Percentiles rank a stretch among this genome's conserved stretches.
Conservation (phyloP, 2,329 filamentous ascomycete genomes). For the Hortaea werneckii region DNA sequence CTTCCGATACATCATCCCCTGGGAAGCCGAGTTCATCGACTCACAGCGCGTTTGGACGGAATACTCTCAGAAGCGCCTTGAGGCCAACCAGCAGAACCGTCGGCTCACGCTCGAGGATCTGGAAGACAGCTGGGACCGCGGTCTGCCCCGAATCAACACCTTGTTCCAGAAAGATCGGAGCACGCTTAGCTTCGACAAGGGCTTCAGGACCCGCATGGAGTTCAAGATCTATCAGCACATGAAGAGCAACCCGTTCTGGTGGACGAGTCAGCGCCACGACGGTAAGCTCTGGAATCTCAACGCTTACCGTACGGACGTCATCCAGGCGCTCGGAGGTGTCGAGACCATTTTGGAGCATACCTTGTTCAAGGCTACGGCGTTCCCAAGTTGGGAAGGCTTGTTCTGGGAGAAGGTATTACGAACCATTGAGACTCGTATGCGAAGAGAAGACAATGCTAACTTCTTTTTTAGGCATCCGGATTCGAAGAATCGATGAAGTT, state of each 20-base stretch:
- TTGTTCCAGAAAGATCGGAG: slow-evolving; percentile 97
- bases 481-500: slow-evolving; percentile 1
- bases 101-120: slow-evolving; percentile 89
- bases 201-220: slow-evolving; percentile 87
- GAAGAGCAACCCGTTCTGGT: slow-evolving; percentile 44
- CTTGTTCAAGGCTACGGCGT: slow-evolving; percentile 84
- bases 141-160: slow-evolving; percentile 94
- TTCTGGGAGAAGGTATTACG: background rate
- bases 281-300: slow-evolving; percentile 97
- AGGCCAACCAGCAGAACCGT: slow-evolving; percentile 95
- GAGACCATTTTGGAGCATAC: slow-evolving; percentile 97
- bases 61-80: slow-evolving; percentile 93
- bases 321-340: slow-evolving; percentile 89
- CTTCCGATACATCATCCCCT: slow-evolving; percentile 97
- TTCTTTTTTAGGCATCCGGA: slow-evolving; percentile 17
- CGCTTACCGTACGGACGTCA: slow-evolving; percentile 90
- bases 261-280: slow-evolving; percentile 68
- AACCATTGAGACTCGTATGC: background rate
- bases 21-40: slow-evolving; percentile 98
- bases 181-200: slow-evolving; percentile 96
- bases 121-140: slow-evolving; percentile 97
- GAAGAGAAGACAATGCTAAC: background rate
- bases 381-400: slow-evolving; percentile 84
- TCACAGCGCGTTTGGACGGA: slow-evolving; percentile 99
- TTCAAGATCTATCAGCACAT: slow-evolving; percentile 98